phyloP scores from a whole-genome alignment of 768 basidiomycete species.

The Lentinus tigrinus region DNA sequence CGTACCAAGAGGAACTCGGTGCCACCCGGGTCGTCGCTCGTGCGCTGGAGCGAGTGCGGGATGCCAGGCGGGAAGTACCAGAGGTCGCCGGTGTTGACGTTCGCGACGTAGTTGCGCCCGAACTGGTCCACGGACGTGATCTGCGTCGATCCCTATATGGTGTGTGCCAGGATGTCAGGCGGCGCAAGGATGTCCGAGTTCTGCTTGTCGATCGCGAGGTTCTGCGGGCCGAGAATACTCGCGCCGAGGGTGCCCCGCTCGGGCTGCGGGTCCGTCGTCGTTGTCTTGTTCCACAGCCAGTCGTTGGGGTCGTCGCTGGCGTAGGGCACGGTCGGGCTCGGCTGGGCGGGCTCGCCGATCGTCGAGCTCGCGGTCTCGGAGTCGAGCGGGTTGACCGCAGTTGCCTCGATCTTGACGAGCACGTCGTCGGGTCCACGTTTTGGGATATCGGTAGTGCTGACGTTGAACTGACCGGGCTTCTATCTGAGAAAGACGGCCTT shows the following conservation, averaged over 20 bases:
- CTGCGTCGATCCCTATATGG: constrained; percentile 43
- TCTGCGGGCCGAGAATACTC: constrained; percentile 31
- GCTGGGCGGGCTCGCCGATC: not conserved
- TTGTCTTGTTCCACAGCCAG: constrained; percentile 18
- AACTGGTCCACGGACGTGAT: constrained; percentile 47
- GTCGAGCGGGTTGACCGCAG: constrained; percentile 43
- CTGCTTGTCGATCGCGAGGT: constrained; percentile 29
- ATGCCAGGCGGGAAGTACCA: constrained; percentile 60
- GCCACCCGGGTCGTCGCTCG: constrained; percentile 42
- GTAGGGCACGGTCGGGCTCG: constrained; percentile 20
- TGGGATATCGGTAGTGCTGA: constrained; percentile 20
- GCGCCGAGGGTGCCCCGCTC: constrained; percentile 25
- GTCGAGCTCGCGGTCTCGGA: constrained; percentile 9
- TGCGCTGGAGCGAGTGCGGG: constrained; percentile 56
- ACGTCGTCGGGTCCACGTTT: constrained; percentile 39
- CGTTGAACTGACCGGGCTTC: constrained; percentile 10
- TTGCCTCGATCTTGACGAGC: constrained; percentile 39
- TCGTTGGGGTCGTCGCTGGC: constrained; percentile 25
- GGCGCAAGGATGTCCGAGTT: constrained; percentile 33
- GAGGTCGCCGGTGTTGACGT: constrained; percentile 48
- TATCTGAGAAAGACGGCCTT: constrained; percentile 15
- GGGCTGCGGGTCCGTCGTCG: constrained; percentile 18
- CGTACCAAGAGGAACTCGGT: constrained; percentile 51
- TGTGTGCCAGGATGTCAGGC: not conserved
- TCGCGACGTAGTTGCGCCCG: constrained; percentile 50